These are phyloP conservation scores for Eruca vesicaria DNA, from an alignment of 441 rosid species.

Conservation along the genomic window DNA sequence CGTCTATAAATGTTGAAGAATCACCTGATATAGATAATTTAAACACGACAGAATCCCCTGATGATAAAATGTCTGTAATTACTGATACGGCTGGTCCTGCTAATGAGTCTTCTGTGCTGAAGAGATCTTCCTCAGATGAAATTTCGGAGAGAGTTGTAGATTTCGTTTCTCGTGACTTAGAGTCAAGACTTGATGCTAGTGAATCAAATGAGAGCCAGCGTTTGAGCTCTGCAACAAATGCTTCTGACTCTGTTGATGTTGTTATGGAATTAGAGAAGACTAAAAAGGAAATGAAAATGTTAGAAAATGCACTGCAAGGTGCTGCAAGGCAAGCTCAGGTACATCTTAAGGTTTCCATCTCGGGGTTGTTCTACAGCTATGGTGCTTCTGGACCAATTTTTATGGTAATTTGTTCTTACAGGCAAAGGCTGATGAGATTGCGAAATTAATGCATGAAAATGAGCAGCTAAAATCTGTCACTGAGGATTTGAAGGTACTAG, in stretches of 20 bases:
- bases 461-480: slow-evolving; percentile 81
- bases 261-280: slow-evolving; percentile 68
- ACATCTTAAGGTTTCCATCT: slow-evolving; percentile 27
- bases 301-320: slow-evolving; percentile 95
- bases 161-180: slow-evolving; percentile 42
- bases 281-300: slow-evolving; percentile 87
- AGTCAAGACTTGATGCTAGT: slow-evolving; percentile 41
- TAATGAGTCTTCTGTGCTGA: slow-evolving; percentile 40
- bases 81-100: slow-evolving; percentile 41
- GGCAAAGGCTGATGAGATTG: slow-evolving; percentile 99
- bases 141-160: slow-evolving; percentile 44
- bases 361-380: slow-evolving; percentile 12
- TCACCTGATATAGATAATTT: slow-evolving; percentile 36
- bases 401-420: slow-evolving; percentile 37
- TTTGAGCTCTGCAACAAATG: slow-evolving; percentile 49
- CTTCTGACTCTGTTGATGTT: slow-evolving; percentile 45
- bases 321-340: slow-evolving; percentile 99
- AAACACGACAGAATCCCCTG: slow-evolving; percentile 42
- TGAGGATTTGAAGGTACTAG: slow-evolving; percentile 83
- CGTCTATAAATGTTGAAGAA: slow-evolving; percentile 41
- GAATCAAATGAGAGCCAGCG: slow-evolving; percentile 40
- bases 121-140: slow-evolving; percentile 45
- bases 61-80: slow-evolving; percentile 28
- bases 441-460: slow-evolving; percentile 93
- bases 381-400: slow-evolving; percentile 21